Percentiles rank a stretch among this genome's conserved stretches.
phyloP scores from a whole-genome alignment of 306 rosid genomes.

The Quercus bicolor region DNA sequence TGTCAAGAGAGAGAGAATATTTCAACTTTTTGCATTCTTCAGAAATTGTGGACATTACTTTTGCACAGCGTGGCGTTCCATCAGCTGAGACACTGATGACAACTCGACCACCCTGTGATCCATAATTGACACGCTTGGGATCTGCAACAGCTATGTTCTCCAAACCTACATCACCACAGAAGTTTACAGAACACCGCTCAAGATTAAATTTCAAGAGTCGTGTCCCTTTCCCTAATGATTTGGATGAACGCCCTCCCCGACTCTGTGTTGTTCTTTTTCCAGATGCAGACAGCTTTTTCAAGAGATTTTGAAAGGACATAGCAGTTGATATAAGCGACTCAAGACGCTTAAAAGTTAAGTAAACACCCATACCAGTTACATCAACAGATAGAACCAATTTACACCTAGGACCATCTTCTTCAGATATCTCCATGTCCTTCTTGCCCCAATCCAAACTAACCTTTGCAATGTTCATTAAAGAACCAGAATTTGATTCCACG shows the following conservation, averaged over 20 bases:
- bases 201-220: slow-evolving; percentile 74
- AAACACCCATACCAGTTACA: slow-evolving; percentile 86
- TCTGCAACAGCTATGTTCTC: slow-evolving; percentile 76
- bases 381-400: slow-evolving; percentile 73
- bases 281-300: slow-evolving; percentile 58
- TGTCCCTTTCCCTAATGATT: slow-evolving; percentile 80
- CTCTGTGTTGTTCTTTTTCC: slow-evolving; percentile 53
- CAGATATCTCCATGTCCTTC: slow-evolving; percentile 75
- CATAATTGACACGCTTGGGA: slow-evolving; percentile 90
- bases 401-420: slow-evolving; percentile 57
- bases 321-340: slow-evolving; percentile 85
- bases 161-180: slow-evolving; percentile 75
- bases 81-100: slow-evolving; percentile 58
- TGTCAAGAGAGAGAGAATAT: slow-evolving; percentile 77
- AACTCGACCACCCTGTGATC: slow-evolving; percentile 94
- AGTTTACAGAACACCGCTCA: slow-evolving; percentile 68
- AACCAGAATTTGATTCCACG: slow-evolving; percentile 88
- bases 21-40: slow-evolving; percentile 58
- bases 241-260: slow-evolving; percentile 54
- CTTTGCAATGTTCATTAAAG: slow-evolving; percentile 80
- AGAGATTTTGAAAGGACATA: slow-evolving; percentile 65
- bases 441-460: slow-evolving; percentile 94
- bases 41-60: slow-evolving; percentile 61
- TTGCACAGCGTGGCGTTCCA: slow-evolving; percentile 87
- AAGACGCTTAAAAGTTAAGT: slow-evolving; percentile 66